Base-by-base conservation (phyloP, 2,329 filamentous ascomycete genomes). In the Fusarium tricinctum region DNA sequence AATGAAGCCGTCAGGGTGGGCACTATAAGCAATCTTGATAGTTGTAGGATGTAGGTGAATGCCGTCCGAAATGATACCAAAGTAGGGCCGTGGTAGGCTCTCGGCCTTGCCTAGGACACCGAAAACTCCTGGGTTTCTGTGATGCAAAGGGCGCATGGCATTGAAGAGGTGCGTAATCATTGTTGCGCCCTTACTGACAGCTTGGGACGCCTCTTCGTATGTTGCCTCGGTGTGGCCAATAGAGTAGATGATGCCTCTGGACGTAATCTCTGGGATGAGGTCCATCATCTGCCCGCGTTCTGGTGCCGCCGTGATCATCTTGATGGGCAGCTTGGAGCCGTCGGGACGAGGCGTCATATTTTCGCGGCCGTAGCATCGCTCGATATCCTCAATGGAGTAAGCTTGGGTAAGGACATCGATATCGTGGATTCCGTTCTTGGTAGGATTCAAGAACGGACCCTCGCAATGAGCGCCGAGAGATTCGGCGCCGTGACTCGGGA, bases 141-240 rank as follows among this genome's bases (percentile, higher is more conserved):
- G 93, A 78, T 96, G 92, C 50, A 97, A 88, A 15, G 93, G 93
- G 1, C 90, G 87, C 94, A 97, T 97, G 26, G 94, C 94, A 77
- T 97, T 97, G 87, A 97, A 97, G 2, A 97, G 85, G 75, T 97
- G 94, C 0, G 94, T 97, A 70, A 97, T 92, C 92, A 97, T 97
- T 48, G 87, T 92, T 3, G 92, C 92, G 51, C 94, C 94, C 8
- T 89, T 85, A n/a, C 82, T 83, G 5, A 96, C 86, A 20, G 92
- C 92, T 6, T 82, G 80, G 6, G 90, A 88, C 2, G 92, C 93
- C 76, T 95, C 86, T 78, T 97, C 92, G 76, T 95, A 97, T 0
- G 91, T 93, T 15, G 93, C 92, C 77, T 97, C 92, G 0, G 93
- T 93, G 80, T 97, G 94, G 9, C 94, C 94, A 67, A 97, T 91